phyloP scores from a whole-genome alignment of 169 alveolate genomes.

The Perkinsus olseni region DNA sequence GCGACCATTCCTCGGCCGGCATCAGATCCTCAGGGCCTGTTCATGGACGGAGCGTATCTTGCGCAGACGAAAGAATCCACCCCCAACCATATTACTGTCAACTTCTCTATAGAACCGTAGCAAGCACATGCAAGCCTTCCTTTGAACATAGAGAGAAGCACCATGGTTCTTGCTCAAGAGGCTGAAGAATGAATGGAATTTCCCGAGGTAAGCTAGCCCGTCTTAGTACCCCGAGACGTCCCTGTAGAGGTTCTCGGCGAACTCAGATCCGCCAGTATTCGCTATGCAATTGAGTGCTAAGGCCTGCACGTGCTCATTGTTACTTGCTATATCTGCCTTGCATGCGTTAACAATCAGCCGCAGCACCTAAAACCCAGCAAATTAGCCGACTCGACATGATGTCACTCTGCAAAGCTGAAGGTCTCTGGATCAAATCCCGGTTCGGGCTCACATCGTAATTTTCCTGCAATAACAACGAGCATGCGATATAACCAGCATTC shows the following conservation, averaged over 20 bases:
- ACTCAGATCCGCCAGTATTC: constrained; percentile 50
- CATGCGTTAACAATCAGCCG: neutral
- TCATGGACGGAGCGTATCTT: neutral
- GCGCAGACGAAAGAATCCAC: constrained; percentile 12
- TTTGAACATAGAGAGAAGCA: constrained; percentile 7
- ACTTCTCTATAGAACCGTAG: constrained; percentile 27
- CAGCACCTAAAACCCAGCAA: too few relatives aligned
- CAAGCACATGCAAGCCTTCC: constrained; percentile 37
- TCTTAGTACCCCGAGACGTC: constrained; percentile 40
- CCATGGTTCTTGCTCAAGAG: neutral
- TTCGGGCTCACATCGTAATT: constrained; percentile 50
- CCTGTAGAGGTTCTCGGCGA: constrained; percentile 52
- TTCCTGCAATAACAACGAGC: constrained; percentile 69
- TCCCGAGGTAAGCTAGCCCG: neutral
- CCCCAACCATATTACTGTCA: constrained; percentile 23
- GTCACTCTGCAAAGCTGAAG: too few relatives aligned
- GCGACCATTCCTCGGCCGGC: neutral
- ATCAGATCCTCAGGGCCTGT: neutral
- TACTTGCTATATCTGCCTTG: constrained; percentile 8
- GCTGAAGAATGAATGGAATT: neutral
- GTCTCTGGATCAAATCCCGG: constrained; percentile 18
- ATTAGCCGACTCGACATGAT: too few relatives aligned
- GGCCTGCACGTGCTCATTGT: constrained; percentile 48
- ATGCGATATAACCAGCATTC: constrained; percentile 89
- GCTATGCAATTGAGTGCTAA: constrained; percentile 66